Percentiles rank a stretch among this genome's conserved stretches.
phyloP scores from a whole-genome alignment of 192 early-diverging fungal genomes.

The Entomortierella lignicola region DNA sequence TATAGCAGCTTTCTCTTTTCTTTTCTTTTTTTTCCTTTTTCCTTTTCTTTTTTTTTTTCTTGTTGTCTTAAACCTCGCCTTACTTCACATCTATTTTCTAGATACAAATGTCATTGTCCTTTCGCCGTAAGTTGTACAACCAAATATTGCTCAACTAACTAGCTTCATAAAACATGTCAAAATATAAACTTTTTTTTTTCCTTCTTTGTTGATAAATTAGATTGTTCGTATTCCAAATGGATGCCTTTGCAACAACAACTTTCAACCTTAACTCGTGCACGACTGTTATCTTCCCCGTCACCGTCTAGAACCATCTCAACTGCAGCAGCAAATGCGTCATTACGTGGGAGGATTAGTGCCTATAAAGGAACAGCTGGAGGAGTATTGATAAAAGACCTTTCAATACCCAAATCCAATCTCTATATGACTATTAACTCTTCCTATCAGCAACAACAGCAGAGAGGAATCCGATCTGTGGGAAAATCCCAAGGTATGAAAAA shows the following conservation, averaged over 20 bases:
- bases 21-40: background rate
- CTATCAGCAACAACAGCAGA: conserved; percentile 11
- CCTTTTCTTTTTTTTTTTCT: no score
- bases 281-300: background rate
- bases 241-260: background rate
- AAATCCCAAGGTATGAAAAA: conserved; percentile 54
- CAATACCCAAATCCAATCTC: background rate
- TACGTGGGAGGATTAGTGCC: background rate
- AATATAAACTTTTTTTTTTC: background rate
- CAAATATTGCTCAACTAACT: no score
- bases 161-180: no score
- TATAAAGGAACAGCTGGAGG: background rate
- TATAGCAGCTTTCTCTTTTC: background rate
- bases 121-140: background rate
- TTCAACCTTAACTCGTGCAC: background rate
- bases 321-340: no score
- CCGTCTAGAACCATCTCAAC: background rate
- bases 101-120: background rate
- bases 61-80: no score
- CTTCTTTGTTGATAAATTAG: background rate
- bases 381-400: no score
- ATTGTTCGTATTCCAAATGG: conserved; percentile 1
- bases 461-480: conserved; percentile 51
- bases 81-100: no score
- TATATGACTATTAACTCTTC: background rate